Conservation (phyloP, 768 basidiomycete genomes). For the Lactifluus hygrophoroides region DNA sequence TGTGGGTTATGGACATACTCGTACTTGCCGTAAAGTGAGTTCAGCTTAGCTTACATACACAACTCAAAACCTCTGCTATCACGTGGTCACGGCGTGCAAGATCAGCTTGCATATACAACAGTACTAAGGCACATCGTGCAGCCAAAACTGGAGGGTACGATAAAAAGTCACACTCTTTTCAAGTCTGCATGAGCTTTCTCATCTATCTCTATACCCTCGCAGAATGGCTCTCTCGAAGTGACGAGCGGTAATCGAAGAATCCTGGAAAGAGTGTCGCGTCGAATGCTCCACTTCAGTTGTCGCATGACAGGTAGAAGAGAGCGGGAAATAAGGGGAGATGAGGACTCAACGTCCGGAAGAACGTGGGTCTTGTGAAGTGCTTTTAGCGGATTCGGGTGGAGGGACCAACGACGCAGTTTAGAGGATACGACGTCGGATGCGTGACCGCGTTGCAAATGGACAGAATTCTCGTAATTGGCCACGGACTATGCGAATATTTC, state of each 20-base stretch:
- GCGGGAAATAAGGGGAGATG: constrained; percentile 47
- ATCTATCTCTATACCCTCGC: not conserved
- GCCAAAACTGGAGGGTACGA: not conserved
- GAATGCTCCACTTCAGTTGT: constrained; percentile 63
- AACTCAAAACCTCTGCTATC: not conserved
- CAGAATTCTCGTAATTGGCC: constrained; percentile 53
- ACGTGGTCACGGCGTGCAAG: not conserved
- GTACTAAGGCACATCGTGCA: not conserved
- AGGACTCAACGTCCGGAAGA: constrained; percentile 56
- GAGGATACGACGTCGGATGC: constrained; percentile 44
- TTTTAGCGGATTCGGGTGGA: constrained; percentile 31
- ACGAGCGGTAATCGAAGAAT: not conserved
- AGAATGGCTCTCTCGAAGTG: not conserved
- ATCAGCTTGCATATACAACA: not conserved
- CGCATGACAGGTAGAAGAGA: constrained; percentile 55
- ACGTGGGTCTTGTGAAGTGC: constrained; percentile 43
- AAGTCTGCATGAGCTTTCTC: not conserved
- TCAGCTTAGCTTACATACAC: not conserved
- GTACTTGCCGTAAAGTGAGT: not conserved
- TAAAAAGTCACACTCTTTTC: not conserved
- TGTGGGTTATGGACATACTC: constrained; percentile 53
- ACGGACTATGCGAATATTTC: constrained; percentile 47
- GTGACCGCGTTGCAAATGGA: constrained; percentile 45
- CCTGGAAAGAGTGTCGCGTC: constrained; percentile 52
- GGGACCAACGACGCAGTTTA: constrained; percentile 43